Evolutionary conservation across 2,329 filamentous ascomycete genomes (phyloP).

Genomic region (Aspergillus sp.): DNA sequence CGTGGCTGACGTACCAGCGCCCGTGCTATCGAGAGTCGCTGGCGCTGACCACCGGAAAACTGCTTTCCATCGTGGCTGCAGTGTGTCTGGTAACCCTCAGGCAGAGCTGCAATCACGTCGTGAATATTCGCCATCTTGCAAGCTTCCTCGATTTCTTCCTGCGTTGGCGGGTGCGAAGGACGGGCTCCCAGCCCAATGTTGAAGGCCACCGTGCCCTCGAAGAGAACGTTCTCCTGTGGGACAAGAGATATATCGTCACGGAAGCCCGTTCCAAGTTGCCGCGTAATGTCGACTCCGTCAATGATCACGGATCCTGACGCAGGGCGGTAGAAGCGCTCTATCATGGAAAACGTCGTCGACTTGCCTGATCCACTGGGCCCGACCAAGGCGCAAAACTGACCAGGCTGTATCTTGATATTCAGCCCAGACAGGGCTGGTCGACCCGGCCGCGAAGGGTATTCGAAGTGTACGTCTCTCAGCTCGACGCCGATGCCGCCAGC

Average conservation of each 20-base stretch:
- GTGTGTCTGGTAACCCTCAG: slow-evolving; percentile 64
- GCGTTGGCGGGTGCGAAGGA: slow-evolving; percentile 47
- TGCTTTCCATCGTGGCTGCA: slow-evolving; percentile 55
- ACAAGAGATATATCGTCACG: slow-evolving; percentile 49
- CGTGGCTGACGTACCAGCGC: slow-evolving; percentile 57
- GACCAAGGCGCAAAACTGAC: slow-evolving; percentile 57
- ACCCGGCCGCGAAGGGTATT: slow-evolving; percentile 65
- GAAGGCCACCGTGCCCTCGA: slow-evolving; percentile 50
- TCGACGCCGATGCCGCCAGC: background rate
- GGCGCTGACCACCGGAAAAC: slow-evolving; percentile 59
- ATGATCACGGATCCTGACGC: slow-evolving; percentile 53
- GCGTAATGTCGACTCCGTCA: slow-evolving; percentile 50
- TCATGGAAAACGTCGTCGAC: slow-evolving; percentile 61
- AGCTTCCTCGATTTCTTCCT: slow-evolving; percentile 64
- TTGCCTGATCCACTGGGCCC: slow-evolving; percentile 68
- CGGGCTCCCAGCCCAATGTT: slow-evolving; percentile 48
- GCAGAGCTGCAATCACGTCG: slow-evolving; percentile 65
- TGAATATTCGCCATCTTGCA: slow-evolving; percentile 70
- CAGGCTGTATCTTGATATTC: slow-evolving; percentile 52
- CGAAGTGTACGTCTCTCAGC: slow-evolving; percentile 52
- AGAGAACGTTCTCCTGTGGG: slow-evolving; percentile 51
- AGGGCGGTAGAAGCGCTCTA: slow-evolving; percentile 57
- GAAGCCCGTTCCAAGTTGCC: slow-evolving; percentile 32
- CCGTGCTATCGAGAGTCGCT: slow-evolving; percentile 59
- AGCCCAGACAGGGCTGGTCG: slow-evolving; percentile 59